A percentile compares a stretch with the other conserved stretches of the same genome.
These are phyloP conservation scores for Suillus subaureus DNA, from an alignment of 768 basidiomycete genomes.

Conservation along the genomic window DNA sequence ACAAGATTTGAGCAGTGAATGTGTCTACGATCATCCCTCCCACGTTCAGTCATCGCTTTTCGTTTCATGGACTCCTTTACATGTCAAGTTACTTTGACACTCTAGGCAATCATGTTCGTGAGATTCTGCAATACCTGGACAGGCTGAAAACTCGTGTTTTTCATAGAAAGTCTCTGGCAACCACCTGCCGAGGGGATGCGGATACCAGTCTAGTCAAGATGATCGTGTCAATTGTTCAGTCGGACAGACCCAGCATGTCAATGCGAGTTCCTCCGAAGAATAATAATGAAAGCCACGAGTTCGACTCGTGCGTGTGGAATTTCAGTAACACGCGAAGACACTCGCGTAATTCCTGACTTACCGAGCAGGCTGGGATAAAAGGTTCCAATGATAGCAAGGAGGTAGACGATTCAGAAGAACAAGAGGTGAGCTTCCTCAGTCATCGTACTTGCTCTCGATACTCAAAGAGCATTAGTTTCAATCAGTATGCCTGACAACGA, in stretches of 20 bases:
- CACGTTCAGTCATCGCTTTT: not conserved
- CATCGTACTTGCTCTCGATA: not conserved
- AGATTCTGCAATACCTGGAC: not conserved
- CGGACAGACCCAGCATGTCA: not conserved
- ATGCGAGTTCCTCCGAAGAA: not conserved
- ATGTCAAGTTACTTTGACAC: not conserved
- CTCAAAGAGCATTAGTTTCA: not conserved
- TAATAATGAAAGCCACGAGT: not conserved
- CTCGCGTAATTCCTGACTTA: not conserved
- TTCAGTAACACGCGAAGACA: not conserved
- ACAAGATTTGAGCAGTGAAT: not conserved
- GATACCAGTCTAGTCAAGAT: not conserved
- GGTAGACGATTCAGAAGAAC: not conserved
- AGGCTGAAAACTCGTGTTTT: not conserved
- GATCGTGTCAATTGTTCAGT: no score
- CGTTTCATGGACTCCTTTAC: not conserved
- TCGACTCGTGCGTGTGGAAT: not conserved
- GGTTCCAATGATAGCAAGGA: not conserved
- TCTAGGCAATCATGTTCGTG: not conserved
- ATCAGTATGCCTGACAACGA: not conserved
- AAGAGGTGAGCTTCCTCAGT: not conserved
- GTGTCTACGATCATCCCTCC: not conserved
- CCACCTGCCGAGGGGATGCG: not conserved
- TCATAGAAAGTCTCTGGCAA: not conserved
- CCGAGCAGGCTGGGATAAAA: conserved; percentile 5